These are phyloP conservation scores for Monosporascus sp. DNA, from an alignment of 2,329 filamentous ascomycete genomes.

Conservation along the genomic window DNA sequence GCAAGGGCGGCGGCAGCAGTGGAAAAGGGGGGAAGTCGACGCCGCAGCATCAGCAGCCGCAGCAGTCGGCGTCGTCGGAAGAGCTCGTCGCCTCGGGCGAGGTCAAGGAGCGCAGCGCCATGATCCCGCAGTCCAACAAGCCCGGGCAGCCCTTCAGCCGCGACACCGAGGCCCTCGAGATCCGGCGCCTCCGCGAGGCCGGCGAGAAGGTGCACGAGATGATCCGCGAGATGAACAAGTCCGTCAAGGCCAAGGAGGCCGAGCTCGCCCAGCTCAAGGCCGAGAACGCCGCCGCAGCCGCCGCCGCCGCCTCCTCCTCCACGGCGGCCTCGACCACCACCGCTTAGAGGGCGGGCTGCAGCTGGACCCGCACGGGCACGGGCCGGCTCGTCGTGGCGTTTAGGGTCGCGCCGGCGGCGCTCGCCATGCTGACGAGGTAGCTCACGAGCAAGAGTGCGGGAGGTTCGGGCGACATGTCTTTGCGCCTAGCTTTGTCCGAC, in stretches of 20 bases:
- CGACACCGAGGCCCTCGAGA: constrained; percentile 61
- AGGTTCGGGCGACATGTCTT: too few species aligned
- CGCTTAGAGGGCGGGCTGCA: not conserved
- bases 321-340: not conserved
- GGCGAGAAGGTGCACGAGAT: constrained; percentile 59
- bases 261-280: constrained; percentile 56
- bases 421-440: not conserved
- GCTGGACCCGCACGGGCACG: not conserved
- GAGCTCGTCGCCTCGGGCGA: constrained; percentile 26
- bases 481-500: too few species aligned
- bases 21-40: constrained; percentile 44
- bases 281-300: constrained; percentile 44
- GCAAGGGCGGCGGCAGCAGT: constrained; percentile 52
- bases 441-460: too few species aligned
- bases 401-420: not conserved
- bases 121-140: constrained; percentile 64
- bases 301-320: constrained; percentile 13
- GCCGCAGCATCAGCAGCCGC: not conserved
- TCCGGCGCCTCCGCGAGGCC: constrained; percentile 58
- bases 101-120: constrained; percentile 59
- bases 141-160: constrained; percentile 68
- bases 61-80: constrained; percentile 1
- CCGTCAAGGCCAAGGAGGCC: constrained; percentile 61
- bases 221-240: constrained; percentile 51
- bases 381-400: not conserved